Conservation (phyloP, 495 filamentous ascomycete species). For the Tuber umbilicatum region DNA sequence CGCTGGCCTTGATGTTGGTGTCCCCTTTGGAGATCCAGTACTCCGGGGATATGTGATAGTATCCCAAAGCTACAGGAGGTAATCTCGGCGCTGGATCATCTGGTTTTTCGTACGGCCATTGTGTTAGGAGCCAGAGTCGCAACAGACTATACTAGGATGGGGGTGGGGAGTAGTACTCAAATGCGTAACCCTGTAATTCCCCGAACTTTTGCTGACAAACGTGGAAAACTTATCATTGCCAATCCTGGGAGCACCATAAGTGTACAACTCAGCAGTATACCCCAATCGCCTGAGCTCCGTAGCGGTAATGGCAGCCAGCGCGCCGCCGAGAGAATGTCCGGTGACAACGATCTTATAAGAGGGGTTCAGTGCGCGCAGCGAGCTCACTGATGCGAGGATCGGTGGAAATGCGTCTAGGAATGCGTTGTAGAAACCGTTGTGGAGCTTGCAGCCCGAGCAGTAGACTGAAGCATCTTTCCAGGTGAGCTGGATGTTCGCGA, state of each 20-base stretch:
- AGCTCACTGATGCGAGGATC: conserved; percentile 46
- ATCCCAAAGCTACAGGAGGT: conserved; percentile 50
- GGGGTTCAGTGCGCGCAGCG: conserved; percentile 43
- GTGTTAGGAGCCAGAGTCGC: background rate
- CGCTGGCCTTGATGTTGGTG: conserved; percentile 11
- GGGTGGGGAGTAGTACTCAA: conserved; percentile 13
- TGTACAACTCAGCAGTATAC: conserved; percentile 49
- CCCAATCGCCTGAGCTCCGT: conserved; percentile 51
- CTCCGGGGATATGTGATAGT: conserved; percentile 54
- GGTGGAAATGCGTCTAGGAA: conserved; percentile 48
- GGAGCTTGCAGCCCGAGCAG: conserved; percentile 50
- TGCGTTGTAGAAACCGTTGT: conserved; percentile 53
- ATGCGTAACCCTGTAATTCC: conserved; percentile 57
- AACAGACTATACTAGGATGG: background rate
- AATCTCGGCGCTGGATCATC: conserved; percentile 57
- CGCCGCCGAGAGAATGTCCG: conserved; percentile 59
- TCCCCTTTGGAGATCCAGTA: conserved; percentile 43
- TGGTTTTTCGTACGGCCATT: background rate
- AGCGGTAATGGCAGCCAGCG: conserved; percentile 55
- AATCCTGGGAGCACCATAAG: conserved; percentile 57
- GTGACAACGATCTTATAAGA: conserved; percentile 50
- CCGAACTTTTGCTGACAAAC: conserved; percentile 50
- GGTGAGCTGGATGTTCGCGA: conserved; percentile 54
- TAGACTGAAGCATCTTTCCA: conserved; percentile 42
- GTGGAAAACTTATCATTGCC: conserved; percentile 49